Base-by-base conservation (phyloP, 1,139 yeast genomes). In the Yamadazyma dushanensis region DNA sequence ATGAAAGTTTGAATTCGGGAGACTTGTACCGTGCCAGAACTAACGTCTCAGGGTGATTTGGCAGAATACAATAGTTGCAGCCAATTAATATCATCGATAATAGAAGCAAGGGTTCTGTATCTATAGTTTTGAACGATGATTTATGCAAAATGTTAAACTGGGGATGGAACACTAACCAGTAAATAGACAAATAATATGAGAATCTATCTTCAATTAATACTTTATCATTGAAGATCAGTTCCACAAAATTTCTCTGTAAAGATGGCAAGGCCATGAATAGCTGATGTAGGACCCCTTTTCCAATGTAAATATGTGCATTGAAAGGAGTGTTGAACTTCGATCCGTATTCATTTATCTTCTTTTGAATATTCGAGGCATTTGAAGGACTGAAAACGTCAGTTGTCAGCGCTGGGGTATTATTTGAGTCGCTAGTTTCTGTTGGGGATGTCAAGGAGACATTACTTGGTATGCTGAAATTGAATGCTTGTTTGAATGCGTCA, bases 101-200 rank as follows among this genome's bases (percentile, higher is more conserved):
- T 3, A 82, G 51, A 13, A 83, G 57, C n/a, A 81, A 67, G 0
- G 80, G 76, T 4, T 79, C 77, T n/a, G 78, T 68, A 1, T 59
- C 53, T 30, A 67, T 64, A 0, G 84, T 73, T 33, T 70, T 66
- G 52, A 82, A 82, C 0, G 86, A 76, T 0, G 87, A 83, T 37
- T 67, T 68, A 47, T 82, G 89, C 34, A 83, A 50, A 24, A 83
- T 63, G 7, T 84, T 75, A 45, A 73, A 78, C 50, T 80, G 85
- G 4, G 80, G 73, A 50, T 81, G 86, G 56, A 78, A 80, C 18
- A 70, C 64, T 5, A 59, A 53, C 88, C 88, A 82, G 50, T 71
- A 82, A 13, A 70, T 45, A 3, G 54, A 54, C 20, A 64, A 39
- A 38, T 63, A 64, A 41, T 57, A 62, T 8, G 70, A 59, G 16